These are phyloP conservation scores for Phytophthora kernoviae DNA, from an alignment of 352 stramenopile species.

Conservation along the genomic window DNA sequence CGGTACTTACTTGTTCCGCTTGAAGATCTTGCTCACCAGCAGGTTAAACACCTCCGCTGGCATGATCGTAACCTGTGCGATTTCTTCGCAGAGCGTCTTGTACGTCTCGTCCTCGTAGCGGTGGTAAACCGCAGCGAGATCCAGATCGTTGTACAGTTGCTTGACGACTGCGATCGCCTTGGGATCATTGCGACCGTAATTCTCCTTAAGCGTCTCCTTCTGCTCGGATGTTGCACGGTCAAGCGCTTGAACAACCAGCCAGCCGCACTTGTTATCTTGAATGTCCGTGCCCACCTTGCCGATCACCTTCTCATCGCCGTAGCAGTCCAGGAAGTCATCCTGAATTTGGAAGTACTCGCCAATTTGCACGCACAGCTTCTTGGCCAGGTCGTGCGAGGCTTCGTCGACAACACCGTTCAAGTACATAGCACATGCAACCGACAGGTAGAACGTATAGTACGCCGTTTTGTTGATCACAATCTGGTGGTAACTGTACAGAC, in stretches of 20 bases:
- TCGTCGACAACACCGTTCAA: constrained; percentile 84
- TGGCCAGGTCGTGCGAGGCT: constrained; percentile 79
- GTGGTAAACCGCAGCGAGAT: constrained; percentile 89
- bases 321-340: constrained; percentile 99
- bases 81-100: constrained; percentile 76
- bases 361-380: constrained; percentile 96
- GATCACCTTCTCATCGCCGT: constrained; percentile 92
- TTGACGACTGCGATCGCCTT: constrained; percentile 91
- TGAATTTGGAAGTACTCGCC: constrained; percentile 99
- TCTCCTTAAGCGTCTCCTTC: constrained; percentile 87
- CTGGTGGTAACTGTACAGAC: constrained; percentile 59
- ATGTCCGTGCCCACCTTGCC: constrained; percentile 98
- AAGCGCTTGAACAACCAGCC: constrained; percentile 97
- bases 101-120: constrained; percentile 95
- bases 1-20: constrained; percentile 91
- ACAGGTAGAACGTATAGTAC: constrained; percentile 99
- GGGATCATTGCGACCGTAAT: constrained; percentile 91
- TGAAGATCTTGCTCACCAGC: constrained; percentile 97
- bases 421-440: constrained; percentile 92
- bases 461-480: constrained; percentile 99
- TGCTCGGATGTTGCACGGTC: constrained; percentile 71
- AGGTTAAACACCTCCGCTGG: constrained; percentile 93
- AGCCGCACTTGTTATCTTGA: constrained; percentile 99
- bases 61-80: constrained; percentile 84
- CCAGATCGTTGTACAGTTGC: constrained; percentile 93